phyloP scores from a whole-genome alignment of 2,329 filamentous ascomycete species.

The Nannizziopsis barbatae region DNA sequence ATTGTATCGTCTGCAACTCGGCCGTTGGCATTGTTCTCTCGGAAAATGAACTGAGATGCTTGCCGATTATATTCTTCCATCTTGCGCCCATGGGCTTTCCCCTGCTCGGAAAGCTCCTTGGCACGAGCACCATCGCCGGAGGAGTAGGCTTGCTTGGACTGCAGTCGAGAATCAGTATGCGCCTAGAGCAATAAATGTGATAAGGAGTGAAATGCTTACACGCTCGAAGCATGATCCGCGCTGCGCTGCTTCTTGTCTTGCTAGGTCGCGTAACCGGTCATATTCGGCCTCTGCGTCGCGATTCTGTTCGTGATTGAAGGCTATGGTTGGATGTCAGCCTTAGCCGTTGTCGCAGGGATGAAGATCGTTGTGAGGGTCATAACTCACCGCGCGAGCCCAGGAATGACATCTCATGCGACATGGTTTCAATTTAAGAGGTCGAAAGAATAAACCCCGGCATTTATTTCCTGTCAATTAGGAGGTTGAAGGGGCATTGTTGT shows the following conservation, averaged over 20 bases:
- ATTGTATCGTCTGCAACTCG: conserved; percentile 71
- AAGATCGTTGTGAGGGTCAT: not conserved
- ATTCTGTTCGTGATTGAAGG: conserved; percentile 62
- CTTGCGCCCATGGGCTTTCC: conserved; percentile 68
- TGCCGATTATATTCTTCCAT: conserved; percentile 87
- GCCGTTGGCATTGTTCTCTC: conserved; percentile 75
- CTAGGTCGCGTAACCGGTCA: conserved; percentile 75
- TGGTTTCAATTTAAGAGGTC: not conserved
- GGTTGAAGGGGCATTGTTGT: too few species aligned
- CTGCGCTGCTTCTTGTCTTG: conserved; percentile 68
- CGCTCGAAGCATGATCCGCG: conserved; percentile 65
- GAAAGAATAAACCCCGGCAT: not conserved
- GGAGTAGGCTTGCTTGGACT: conserved; percentile 69
- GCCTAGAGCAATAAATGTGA: not conserved
- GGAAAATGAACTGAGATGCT: conserved; percentile 88
- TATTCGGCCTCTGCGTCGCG: conserved; percentile 71
- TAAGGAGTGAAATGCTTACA: conserved; percentile 34
- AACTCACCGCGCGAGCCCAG: conserved; percentile 31
- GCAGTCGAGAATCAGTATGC: conserved; percentile 18
- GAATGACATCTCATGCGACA: conserved; percentile 33
- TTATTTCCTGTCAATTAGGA: too few species aligned
- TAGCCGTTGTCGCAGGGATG: not conserved
- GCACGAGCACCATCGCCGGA: conserved; percentile 72
- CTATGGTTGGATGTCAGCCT: conserved; percentile 34
- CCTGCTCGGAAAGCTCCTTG: conserved; percentile 71